Base-by-base conservation (phyloP, 2,329 filamentous ascomycete species). In the Apiospora hydei region DNA sequence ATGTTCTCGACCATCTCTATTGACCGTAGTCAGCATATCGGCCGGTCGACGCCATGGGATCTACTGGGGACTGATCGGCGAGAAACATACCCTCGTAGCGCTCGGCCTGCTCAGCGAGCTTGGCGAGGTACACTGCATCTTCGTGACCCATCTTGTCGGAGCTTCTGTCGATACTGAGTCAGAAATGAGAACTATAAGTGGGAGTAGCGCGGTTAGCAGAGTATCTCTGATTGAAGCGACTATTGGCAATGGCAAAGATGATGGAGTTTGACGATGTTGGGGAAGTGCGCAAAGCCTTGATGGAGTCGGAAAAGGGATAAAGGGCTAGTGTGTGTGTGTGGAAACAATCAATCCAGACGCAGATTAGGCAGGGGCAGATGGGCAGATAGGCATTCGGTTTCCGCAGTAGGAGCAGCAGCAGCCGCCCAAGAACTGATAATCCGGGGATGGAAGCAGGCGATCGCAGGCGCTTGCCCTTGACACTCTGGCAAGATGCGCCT, bases 101-200 rank as follows among this genome's bases (percentile, higher is more conserved):
- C 92, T 99, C 96, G 86, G 96, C 96, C 92, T 99, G 96, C 93
- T 99, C 96, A 84, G 96, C 96, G 86, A 99, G 94, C 95, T 98
- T 98, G 88, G 96, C 96, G 85, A 98, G 93, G 87, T 98, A 98
- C 83, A 99, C 96, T 82, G 95, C 96, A 89, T 98, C 95, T 91
- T 98, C 96, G 90, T 98, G 94, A 91, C 94, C 95, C 96, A 98
- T 98, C 89, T 89, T 95, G 89, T 84, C 86, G 84, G 79, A 80
- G 30, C 24, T 70, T 78, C 81, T 76, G 72, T 73, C 77, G 51
- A 64, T 64, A 64, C 57, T 64, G 18, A 64, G 57, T 64, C 57
- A 64, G 57, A 34, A 41, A 51, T 57, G 68, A 24, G 68, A 57
- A 69, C 68, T 69, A 41, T 38, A 69, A 47, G 44, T 24, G 21